These are phyloP conservation scores for Rhizopogon roseolus DNA, from an alignment of 768 basidiomycete genomes.

Conservation along the genomic window DNA sequence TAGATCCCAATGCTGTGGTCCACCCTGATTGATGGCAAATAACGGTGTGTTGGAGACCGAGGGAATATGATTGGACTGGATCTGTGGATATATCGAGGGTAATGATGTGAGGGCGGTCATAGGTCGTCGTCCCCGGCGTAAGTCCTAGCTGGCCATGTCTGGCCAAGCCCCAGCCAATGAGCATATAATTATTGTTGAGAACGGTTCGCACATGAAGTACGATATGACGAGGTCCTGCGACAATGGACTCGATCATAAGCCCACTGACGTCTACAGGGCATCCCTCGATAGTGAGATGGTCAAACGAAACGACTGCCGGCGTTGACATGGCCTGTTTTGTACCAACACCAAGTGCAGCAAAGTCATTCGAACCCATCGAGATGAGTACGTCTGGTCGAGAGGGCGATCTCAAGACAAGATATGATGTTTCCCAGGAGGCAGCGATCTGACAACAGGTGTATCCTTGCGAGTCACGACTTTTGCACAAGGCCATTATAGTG, in stretches of 20 bases:
- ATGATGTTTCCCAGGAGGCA: conserved; percentile 83
- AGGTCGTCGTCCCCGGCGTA: conserved; percentile 1
- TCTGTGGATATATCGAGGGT: conserved; percentile 23
- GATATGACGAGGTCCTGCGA: conserved; percentile 71
- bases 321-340: conserved; percentile 13
- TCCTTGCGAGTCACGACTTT: conserved; percentile 26
- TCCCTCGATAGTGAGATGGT: conserved; percentile 11
- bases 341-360: conserved; percentile 72
- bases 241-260: conserved; percentile 40
- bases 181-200: conserved; percentile 24
- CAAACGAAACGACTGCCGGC: conserved; percentile 11
- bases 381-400: conserved; percentile 50
- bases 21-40: conserved; percentile 40
- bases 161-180: conserved; percentile 79
- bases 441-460: conserved; percentile 49
- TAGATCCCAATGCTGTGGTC: conserved; percentile 57
- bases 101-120: conserved; percentile 29
- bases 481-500: conserved; percentile 29
- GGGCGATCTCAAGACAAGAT: conserved; percentile 50
- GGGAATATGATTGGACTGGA: conserved; percentile 27
- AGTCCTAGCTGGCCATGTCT: conserved; percentile 82
- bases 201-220: conserved; percentile 38
- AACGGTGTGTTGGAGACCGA: conserved; percentile 54
- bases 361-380: conserved; percentile 83
- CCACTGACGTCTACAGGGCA: conserved; percentile 15